A percentile compares a stretch with the other conserved stretches of the same genome.
These are phyloP conservation scores for Sphaerobolus stellatus DNA, from an alignment of 1,284 basidiomycete species.

Conservation along the genomic window DNA sequence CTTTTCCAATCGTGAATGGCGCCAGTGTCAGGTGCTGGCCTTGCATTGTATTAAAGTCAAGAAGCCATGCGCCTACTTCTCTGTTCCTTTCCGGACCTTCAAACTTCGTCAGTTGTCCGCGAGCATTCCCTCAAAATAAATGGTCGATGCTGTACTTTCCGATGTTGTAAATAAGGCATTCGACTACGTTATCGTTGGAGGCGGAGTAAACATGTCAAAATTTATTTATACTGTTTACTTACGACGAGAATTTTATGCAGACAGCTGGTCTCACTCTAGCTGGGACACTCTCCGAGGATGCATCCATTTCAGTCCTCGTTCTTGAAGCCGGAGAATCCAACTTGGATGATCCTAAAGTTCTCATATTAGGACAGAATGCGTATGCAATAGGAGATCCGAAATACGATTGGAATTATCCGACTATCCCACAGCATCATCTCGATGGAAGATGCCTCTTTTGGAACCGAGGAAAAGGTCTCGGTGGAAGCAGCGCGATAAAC, in stretches of 20 bases:
- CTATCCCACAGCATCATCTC: slow-evolving; percentile 13
- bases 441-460: slow-evolving; percentile 14
- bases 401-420: slow-evolving; percentile 21
- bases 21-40: too few relatives aligned
- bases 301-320: slow-evolving; percentile 21
- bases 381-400: slow-evolving; percentile 15
- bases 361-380: slow-evolving; percentile 19
- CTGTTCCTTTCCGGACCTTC: too few relatives aligned
- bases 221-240: background rate
- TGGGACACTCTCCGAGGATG: slow-evolving; percentile 23
- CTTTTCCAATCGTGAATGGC: too few relatives aligned
- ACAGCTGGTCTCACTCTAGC: slow-evolving; percentile 27
- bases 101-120: too few relatives aligned
- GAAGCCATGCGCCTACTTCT: too few relatives aligned
- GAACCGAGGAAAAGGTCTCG: slow-evolving; percentile 30
- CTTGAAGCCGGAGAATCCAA: slow-evolving; percentile 24
- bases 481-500: slow-evolving; percentile 27
- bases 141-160: slow-evolving; percentile 12
- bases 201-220: slow-evolving; percentile 1
- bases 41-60: too few relatives aligned
- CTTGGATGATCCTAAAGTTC: slow-evolving; percentile 19
- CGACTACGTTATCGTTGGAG: slow-evolving; percentile 20
- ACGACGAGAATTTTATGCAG: background rate
- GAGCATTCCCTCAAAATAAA: too few relatives aligned
- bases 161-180: slow-evolving; percentile 18